Evolutionary conservation across 768 basidiomycete genomes (phyloP).

Genomic region (Kwoniella shandongensis): DNA sequence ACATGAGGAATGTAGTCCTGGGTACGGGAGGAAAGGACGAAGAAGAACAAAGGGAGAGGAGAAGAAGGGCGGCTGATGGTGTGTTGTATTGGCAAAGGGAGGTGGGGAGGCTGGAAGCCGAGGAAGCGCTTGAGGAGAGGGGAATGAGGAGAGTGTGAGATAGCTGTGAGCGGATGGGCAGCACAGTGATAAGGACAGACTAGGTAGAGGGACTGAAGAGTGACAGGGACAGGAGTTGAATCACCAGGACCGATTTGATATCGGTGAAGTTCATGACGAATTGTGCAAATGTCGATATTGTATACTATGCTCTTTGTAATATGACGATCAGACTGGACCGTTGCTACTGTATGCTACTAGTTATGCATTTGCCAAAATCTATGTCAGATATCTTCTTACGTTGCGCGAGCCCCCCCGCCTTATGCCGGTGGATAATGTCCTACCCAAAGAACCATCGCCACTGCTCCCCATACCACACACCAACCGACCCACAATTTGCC

Average conservation of each 20-base stretch:
- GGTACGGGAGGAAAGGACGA: slow-evolving; percentile 42
- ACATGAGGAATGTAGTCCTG: slow-evolving; percentile 24
- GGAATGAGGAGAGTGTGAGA: not conserved
- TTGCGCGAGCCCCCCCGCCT: too few species aligned
- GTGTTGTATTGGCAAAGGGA: slow-evolving; percentile 48
- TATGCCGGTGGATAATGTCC: slow-evolving; percentile 89
- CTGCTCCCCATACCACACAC: slow-evolving; percentile 72
- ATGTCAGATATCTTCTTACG: too few species aligned
- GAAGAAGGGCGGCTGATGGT: slow-evolving; percentile 43
- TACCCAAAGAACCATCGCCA: slow-evolving; percentile 74
- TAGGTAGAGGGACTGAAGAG: not conserved
- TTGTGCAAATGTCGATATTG: too few species aligned
- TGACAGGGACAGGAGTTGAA: not conserved
- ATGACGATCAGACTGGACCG: too few species aligned
- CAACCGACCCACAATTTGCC: slow-evolving; percentile 72
- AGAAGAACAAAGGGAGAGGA: slow-evolving; percentile 37
- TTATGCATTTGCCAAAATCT: too few species aligned
- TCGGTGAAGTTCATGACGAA: too few species aligned
- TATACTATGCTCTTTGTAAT: too few species aligned
- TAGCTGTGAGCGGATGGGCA: not conserved
- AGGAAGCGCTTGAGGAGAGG: slow-evolving; percentile 19
- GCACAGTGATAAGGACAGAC: not conserved
- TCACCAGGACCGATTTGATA: too few species aligned
- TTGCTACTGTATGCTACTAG: too few species aligned
- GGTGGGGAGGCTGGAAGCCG: slow-evolving; percentile 33